phyloP scores from a whole-genome alignment of 2,329 filamentous ascomycete genomes.

The Colletotrichum incanum region DNA sequence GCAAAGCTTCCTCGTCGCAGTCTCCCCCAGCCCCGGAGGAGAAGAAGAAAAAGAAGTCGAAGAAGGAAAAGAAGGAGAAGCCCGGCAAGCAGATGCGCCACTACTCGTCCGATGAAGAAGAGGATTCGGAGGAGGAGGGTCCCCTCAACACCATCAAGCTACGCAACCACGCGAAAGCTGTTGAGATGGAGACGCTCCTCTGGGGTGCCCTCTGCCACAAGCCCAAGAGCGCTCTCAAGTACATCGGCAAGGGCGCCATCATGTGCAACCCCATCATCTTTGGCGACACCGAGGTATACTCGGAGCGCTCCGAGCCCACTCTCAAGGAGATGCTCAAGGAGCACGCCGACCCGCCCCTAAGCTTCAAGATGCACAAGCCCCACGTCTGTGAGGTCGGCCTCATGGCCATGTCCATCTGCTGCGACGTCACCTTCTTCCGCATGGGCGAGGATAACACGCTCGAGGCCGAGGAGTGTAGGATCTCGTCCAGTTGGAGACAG shows the following conservation, averaged over 20 bases:
- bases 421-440: conserved; percentile 51
- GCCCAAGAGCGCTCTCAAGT: conserved; percentile 53
- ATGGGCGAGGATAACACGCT: conserved; percentile 46
- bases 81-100: conserved; percentile 25
- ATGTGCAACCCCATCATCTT: conserved; percentile 55
- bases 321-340: conserved; percentile 51
- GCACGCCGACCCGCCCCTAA: conserved; percentile 48
- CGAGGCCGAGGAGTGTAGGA: conserved; percentile 50
- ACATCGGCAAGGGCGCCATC: conserved; percentile 56
- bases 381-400: conserved; percentile 57
- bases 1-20: conserved; percentile 34
- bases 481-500: conserved; percentile 54
- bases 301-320: conserved; percentile 48
- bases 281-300: conserved; percentile 46
- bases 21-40: conserved; percentile 23
- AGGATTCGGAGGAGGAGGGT: conserved; percentile 38
- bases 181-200: conserved; percentile 56
- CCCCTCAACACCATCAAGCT: conserved; percentile 53
- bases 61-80: conserved; percentile 29
- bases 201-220: conserved; percentile 57
- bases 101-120: conserved; percentile 32
- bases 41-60: conserved; percentile 33
- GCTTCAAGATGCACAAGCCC: conserved; percentile 52
- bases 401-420: conserved; percentile 56
- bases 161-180: conserved; percentile 56